Conservation (phyloP, 208 protist genomes). For the Jaenimonas drosophilae region DNA sequence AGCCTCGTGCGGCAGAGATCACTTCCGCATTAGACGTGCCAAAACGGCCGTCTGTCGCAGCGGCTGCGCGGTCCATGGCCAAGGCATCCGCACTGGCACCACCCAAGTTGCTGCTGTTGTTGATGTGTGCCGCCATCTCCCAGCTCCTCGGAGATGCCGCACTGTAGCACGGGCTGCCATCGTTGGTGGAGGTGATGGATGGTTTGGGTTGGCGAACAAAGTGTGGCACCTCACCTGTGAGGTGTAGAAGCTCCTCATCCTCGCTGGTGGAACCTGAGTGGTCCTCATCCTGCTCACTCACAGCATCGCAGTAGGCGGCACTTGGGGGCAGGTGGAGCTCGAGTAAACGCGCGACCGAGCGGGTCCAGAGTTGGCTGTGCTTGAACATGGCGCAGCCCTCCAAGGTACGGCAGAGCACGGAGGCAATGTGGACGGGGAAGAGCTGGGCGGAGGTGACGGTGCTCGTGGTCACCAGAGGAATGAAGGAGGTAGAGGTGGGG, state of each 20-base stretch:
- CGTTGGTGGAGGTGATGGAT: constrained; percentile 8
- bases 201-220: too few species aligned
- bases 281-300: constrained; percentile 22
- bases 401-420: constrained; percentile 53
- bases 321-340: constrained; percentile 66
- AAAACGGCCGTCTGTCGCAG: not conserved
- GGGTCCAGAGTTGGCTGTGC: constrained; percentile 73
- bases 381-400: constrained; percentile 79
- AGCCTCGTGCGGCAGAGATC: constrained; percentile 60
- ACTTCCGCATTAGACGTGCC: constrained; percentile 7
- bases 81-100: not conserved
- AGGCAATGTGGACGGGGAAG: constrained; percentile 77
- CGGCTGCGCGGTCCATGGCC: not conserved
- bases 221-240: constrained; percentile 12
- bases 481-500: too few species aligned
- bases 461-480: constrained; percentile 22
- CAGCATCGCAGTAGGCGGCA: constrained; percentile 44
- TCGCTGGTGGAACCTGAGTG: constrained; percentile 30
- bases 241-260: constrained; percentile 21
- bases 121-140: not conserved
- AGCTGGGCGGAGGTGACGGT: constrained; percentile 26
- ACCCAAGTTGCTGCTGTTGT: not conserved
- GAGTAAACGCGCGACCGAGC: constrained; percentile 49
- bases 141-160: not conserved
- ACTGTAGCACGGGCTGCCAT: not conserved